A percentile compares a stretch with the other conserved stretches of the same genome.
phyloP scores from a whole-genome alignment of 2,329 filamentous ascomycete species.

The Clonostachys chloroleuca region DNA sequence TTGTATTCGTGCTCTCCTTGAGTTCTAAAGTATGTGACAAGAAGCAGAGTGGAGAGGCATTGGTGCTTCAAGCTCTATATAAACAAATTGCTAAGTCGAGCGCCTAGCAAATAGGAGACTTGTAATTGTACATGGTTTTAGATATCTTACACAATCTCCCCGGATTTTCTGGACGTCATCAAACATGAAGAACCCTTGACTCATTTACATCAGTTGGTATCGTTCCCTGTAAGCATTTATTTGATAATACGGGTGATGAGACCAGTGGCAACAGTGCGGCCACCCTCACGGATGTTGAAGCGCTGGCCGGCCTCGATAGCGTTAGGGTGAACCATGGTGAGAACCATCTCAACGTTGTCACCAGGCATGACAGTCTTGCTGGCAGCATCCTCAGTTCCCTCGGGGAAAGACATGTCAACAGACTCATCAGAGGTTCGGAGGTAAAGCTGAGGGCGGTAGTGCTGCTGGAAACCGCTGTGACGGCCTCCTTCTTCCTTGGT shows the following conservation, averaged over 20 bases:
- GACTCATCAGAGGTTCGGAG: conserved; percentile 85
- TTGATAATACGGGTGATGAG: conserved; percentile 70
- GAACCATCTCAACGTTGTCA: conserved; percentile 98
- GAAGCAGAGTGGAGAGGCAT: too few species aligned
- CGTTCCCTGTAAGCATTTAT: conserved; percentile 25
- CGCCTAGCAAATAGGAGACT: not conserved
- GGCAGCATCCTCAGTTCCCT: conserved; percentile 67
- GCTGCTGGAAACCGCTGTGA: conserved; percentile 90
- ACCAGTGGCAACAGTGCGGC: conserved; percentile 81
- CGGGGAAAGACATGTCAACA: conserved; percentile 80
- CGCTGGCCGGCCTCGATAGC: conserved; percentile 89
- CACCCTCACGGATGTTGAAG: conserved; percentile 98
- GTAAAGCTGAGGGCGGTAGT: conserved; percentile 97
- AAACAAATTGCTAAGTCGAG: not conserved
- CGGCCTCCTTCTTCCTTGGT: conserved; percentile 97
- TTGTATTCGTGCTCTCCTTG: too few species aligned
- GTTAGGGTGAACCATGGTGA: conserved; percentile 78
- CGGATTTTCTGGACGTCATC: too few species aligned
- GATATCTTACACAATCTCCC: conserved; percentile 8
- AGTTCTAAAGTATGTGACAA: too few species aligned
- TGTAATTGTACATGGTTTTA: conserved; percentile 8
- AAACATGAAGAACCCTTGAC: too few species aligned
- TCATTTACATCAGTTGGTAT: not conserved
- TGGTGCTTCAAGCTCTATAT: too few species aligned
- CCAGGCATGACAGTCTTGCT: conserved; percentile 92